Conservation (phyloP, 805 yeast species). For the Phaffomyces thermotolerans region DNA sequence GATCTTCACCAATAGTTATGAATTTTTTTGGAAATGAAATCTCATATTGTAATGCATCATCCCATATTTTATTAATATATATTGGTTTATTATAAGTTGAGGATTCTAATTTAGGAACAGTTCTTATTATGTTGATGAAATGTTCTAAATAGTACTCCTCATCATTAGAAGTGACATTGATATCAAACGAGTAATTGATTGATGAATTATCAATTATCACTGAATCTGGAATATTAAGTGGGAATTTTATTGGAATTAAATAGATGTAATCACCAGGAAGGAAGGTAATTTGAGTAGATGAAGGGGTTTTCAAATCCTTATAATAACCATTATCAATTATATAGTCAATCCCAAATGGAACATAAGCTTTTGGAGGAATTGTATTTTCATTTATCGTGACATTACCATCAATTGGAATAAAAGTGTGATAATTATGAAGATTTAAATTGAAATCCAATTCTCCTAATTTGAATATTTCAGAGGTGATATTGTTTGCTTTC, state of each 20-base stretch:
- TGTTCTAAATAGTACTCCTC: conserved; percentile 24
- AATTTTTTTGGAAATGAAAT: conserved; percentile 65
- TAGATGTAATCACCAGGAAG: conserved; percentile 69
- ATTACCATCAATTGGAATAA: conserved; percentile 1
- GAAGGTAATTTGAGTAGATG: conserved; percentile 10
- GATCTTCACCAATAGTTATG: conserved; percentile 47
- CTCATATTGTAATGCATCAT: conserved; percentile 61
- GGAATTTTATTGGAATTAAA: conserved; percentile 53
- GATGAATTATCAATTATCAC: conserved; percentile 43
- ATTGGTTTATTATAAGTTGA: conserved; percentile 58
- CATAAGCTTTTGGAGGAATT: background rate
- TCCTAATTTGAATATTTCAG: conserved; percentile 5
- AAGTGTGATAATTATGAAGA: conserved; percentile 5
- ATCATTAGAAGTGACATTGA: conserved; percentile 3
- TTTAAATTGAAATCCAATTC: conserved; percentile 3
- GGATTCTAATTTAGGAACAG: conserved; percentile 32
- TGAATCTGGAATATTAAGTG: conserved; percentile 57
- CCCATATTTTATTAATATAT: conserved; percentile 71
- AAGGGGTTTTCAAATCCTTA: background rate
- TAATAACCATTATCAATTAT: conserved; percentile 3
- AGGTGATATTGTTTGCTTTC: background rate
- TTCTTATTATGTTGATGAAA: conserved; percentile 30
- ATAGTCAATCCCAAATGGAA: background rate
- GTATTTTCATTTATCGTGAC: background rate
- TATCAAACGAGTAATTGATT: conserved; percentile 27